Percentiles rank a stretch among this genome's conserved stretches.
Conservation (phyloP, 2,329 filamentous ascomycete species). For the Penicillium hordei region DNA sequence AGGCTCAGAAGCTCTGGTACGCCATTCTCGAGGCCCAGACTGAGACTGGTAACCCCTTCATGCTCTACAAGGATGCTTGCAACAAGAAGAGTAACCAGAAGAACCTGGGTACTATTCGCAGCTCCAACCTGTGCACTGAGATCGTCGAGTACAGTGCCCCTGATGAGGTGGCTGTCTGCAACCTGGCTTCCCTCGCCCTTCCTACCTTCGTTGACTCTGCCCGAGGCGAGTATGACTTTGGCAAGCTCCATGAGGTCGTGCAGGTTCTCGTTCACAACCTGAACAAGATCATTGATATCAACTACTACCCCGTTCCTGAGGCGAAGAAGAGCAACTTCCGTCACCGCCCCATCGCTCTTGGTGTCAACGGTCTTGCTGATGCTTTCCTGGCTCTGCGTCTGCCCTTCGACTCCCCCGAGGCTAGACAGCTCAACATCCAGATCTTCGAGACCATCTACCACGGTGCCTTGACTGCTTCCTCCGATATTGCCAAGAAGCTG, state of each 20-base stretch:
- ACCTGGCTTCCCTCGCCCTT: conserved; percentile 89
- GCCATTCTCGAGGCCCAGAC: conserved; percentile 97
- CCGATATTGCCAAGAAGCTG: conserved; percentile 77
- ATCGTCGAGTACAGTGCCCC: conserved; percentile 97
- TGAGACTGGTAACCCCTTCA: conserved; percentile 98
- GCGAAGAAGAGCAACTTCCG: conserved; percentile 96
- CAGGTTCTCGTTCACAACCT: conserved; percentile 92
- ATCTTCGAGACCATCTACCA: conserved; percentile 99
- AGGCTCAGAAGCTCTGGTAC: conserved; percentile 99
- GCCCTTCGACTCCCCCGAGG: conserved; percentile 95
- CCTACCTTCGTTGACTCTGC: conserved; percentile 87
- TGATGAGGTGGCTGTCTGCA: conserved; percentile 98
- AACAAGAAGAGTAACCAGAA: conserved; percentile 99
- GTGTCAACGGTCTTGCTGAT: conserved; percentile 96
- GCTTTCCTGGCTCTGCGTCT: conserved; percentile 95
- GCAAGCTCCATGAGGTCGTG: conserved; percentile 92
- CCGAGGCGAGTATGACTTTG: conserved; percentile 85
- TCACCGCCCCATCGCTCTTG: conserved; percentile 91
- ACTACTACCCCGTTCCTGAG: conserved; percentile 96
- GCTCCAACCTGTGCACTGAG: conserved; percentile 98
- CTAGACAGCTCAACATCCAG: conserved; percentile 90
- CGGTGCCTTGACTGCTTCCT: conserved; percentile 84
- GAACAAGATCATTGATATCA: conserved; percentile 98
- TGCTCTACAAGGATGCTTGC: conserved; percentile 98
- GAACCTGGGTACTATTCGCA: conserved; percentile 97